Evolutionary conservation across 2,329 filamentous ascomycete genomes (phyloP).

Genomic region (Botrytis fragariae): DNA sequence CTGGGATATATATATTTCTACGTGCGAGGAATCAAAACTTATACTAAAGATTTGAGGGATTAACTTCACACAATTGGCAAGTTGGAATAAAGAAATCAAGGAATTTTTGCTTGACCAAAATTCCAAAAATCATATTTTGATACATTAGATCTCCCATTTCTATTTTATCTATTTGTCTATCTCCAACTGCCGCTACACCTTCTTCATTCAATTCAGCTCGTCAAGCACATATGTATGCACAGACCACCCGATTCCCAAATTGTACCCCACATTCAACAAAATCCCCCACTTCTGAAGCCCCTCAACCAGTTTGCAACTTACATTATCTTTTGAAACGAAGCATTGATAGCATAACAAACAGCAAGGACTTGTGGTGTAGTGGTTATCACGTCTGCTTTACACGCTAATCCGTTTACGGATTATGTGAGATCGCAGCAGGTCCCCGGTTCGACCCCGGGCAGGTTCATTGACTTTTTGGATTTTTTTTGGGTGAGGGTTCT

Average conservation of each 20-base stretch:
- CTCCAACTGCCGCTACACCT: not conserved
- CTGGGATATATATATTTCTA: too few relatives aligned
- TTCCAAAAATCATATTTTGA: not conserved
- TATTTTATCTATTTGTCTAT: not conserved
- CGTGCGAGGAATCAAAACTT: not conserved
- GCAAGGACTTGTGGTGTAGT: conserved; percentile 21
- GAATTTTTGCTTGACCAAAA: not conserved
- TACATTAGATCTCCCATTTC: not conserved
- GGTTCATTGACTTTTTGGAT: not conserved
- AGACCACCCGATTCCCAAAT: not conserved
- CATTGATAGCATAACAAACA: too few relatives aligned
- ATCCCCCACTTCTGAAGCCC: not conserved
- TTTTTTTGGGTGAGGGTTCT: not conserved
- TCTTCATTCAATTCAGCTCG: not conserved
- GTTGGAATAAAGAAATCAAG: not conserved
- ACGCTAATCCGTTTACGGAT: not conserved
- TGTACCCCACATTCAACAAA: not conserved
- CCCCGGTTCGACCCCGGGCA: conserved; percentile 22
- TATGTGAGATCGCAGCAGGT: conserved; percentile 15
- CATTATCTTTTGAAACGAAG: too few relatives aligned
- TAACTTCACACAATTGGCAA: not conserved
- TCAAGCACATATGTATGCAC: not conserved
- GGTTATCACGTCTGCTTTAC: conserved; percentile 26
- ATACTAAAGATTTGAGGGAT: not conserved
- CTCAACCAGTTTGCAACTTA: too few relatives aligned